Evolutionary conservation across 2,329 filamentous ascomycete genomes (phyloP), one percentile per base, ranked within the genome.

Genomic region (Exophiala bonariae): DNA sequence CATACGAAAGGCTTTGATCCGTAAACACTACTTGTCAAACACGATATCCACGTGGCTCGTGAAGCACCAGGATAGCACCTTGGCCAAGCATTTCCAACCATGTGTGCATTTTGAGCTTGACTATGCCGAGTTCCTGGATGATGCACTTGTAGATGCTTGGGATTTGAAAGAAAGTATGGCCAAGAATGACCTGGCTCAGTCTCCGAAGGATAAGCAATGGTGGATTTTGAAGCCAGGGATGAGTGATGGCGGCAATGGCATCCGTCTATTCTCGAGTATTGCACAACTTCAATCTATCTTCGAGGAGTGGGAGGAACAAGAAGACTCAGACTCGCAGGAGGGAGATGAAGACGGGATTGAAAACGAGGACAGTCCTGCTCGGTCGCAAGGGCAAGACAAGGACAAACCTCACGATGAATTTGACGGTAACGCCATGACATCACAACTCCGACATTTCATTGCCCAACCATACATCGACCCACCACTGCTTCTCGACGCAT

Each of bases 191-290:
- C 68, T 66, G 11, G 65, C 60, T 22, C 19, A 32, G 14, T 31
- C 19, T 5, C 19, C 44, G 6, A 65, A 68, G 19, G 71, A 78
- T 33, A 77, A 79, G 49, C 83, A 95, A 64, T 99, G 92, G 92
- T 99, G 93, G 93, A 97, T 99, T 57, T 68, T 99, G 50, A 99
- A 99, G 70, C 92, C 93, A 0, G 87, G 92, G 7, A 97, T 99
- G 93, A 96, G 89, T 66, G 93, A 99, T 64, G 81, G 92, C 18
- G 93, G 92, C 0, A 91, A 96, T 65, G 93, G 93, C 1, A 96
- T 99, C 48, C 75, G 89, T 31, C 73, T 99, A 1, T 99, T 99
- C 67, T 87, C 82, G 59, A 89, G 83, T 2, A 87, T 93, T 73
- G 83, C 85, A 46, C 85, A 95, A 63, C 72, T 99, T n/a, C 85